Evolutionary conservation across 805 yeast genomes (phyloP).

Genomic region (Pichia ethanolica): DNA sequence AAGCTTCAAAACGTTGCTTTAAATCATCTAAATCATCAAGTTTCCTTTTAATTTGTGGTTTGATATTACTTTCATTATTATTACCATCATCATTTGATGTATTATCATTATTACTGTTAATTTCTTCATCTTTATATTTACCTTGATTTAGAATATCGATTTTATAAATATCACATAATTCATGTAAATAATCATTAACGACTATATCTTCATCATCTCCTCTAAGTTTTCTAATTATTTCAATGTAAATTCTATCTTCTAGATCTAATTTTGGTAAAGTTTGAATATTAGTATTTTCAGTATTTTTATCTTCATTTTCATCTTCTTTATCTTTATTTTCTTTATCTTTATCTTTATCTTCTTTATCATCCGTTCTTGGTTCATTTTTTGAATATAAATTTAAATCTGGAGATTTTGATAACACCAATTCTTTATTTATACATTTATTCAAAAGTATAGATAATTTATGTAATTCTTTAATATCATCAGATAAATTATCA

Average conservation of each 20-base stretch:
- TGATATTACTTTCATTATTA: background rate
- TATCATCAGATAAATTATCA: constrained; percentile 11
- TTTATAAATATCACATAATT: constrained; percentile 23
- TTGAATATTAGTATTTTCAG: background rate
- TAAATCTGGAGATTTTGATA: background rate
- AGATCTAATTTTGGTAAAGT: constrained; percentile 4
- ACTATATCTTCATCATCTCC: constrained; percentile 23
- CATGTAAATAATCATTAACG: constrained; percentile 22
- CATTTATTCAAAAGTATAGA: constrained; percentile 2
- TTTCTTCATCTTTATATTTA: constrained; percentile 5
- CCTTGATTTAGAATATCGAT: constrained; percentile 22
- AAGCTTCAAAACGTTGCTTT: constrained; percentile 26
- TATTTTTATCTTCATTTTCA: too few species aligned
- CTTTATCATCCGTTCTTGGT: too few species aligned
- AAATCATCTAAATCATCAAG: constrained; percentile 23
- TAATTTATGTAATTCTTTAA: constrained; percentile 11
- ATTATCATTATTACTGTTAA: background rate
- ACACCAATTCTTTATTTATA: constrained; percentile 1
- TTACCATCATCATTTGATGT: constrained; percentile 1
- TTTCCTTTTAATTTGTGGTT: constrained; percentile 3
- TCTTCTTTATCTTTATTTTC: too few species aligned
- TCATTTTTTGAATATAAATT: too few species aligned
- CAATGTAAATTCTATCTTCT: constrained; percentile 13
- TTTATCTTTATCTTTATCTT: too few species aligned
- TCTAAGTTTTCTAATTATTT: constrained; percentile 20